Evolutionary conservation across 2,329 filamentous ascomycete genomes (phyloP).

Genomic region (Colletotrichum falcatum): DNA sequence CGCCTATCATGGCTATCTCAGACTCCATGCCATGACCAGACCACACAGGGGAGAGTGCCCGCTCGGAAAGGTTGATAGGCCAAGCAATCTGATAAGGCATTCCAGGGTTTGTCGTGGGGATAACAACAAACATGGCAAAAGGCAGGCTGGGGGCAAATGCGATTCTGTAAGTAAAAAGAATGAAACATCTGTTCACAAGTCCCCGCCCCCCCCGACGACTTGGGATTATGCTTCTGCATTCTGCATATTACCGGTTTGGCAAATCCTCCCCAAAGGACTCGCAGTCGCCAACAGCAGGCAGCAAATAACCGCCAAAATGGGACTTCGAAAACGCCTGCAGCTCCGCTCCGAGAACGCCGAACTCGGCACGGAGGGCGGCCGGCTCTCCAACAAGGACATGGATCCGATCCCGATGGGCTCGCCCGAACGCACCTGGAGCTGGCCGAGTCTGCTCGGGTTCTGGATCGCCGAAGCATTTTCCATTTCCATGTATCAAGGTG

Average conservation of each 20-base stretch:
- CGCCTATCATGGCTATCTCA: conserved; percentile 27
- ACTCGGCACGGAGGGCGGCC: conserved; percentile 34
- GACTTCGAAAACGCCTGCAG: conserved; percentile 22
- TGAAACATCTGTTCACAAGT: conserved; percentile 2
- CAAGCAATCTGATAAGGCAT: conserved; percentile 23
- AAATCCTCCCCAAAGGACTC: neutral
- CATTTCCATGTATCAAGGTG: conserved; percentile 41
- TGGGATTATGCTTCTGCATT: neutral
- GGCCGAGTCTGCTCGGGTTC: conserved; percentile 42
- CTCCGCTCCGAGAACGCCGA: conserved; percentile 32
- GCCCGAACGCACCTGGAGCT: conserved; percentile 41
- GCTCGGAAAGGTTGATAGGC: neutral
- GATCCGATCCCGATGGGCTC: conserved; percentile 42
- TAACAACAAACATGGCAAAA: too few species aligned
- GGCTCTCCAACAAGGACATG: conserved; percentile 42
- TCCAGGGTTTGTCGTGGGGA: neutral
- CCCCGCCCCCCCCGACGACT: neutral
- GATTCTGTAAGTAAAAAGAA: neutral
- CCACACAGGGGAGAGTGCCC: neutral
- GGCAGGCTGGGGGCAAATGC: neutral
- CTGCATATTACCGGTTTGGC: neutral
- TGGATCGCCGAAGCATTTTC: conserved; percentile 42
- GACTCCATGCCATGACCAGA: neutral
- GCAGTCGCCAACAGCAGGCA: neutral
- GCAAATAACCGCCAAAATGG: conserved; percentile 14